Evolutionary conservation across 345 rosid species (phyloP), one percentile per base, ranked within the genome.

Genomic region (Rhodamnia rubescens): DNA sequence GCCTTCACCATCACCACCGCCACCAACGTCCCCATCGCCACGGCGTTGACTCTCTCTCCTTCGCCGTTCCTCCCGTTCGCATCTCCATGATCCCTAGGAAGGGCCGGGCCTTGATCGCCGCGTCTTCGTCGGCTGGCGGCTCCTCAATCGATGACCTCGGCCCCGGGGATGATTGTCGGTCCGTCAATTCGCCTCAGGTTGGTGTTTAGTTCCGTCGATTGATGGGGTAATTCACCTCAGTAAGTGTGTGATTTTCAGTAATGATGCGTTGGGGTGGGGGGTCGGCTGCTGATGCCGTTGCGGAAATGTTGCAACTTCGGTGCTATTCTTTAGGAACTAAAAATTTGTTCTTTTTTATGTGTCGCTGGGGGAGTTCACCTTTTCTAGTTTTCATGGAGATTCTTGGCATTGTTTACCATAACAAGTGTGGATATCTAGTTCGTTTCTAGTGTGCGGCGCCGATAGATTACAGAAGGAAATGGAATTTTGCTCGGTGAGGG

Each of bases 121-220:
- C 92, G 7, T 54, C 92, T 82, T 90, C 94, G 20, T 87, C 92
- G 32, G 4, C 24, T 24, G 24, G 36, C 4, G 88, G 83, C 83
- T 89, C 90, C 82, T 86, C 93, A 82, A 92, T 87, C 53, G 92
- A 89, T n/a, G 97, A 91, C 56, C 86, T 90, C 91, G 53, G 86
- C 22, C 85, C 89, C 42, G 86, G 87, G 85, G 89, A 84, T 6
- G 89, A 85, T 83, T 85, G 91, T 51, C 74, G 86, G 29, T 78
- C 91, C 56, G 83, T 88, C 54, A 87, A 86, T 83, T 88, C 88
- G 16, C 87, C 92, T 15, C 91, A 94, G 96, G 96, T 94, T 44
- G 51, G 87, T 81, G 74, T 29, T 85, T 4, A 12, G 29, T 52
- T 57, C 74, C 82, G 83, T 55, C 12, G 49, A 18, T 69, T 1